Conservation (phyloP, 2,329 filamentous ascomycete species). For the Aspergillus texensis region DNA sequence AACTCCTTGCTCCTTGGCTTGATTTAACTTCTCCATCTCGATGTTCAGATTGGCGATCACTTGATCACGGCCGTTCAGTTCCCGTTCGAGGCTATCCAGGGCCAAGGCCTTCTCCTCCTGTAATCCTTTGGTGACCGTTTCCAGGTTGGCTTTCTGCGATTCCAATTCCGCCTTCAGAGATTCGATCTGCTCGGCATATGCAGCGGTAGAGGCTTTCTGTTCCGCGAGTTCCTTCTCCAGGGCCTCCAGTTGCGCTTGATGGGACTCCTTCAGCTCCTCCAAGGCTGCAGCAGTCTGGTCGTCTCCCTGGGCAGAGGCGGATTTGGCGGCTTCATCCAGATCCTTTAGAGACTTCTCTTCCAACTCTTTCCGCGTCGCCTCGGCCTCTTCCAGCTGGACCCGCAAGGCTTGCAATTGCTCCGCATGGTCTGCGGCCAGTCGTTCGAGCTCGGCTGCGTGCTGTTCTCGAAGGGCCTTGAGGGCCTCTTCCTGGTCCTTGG, state of each 20-base stretch:
- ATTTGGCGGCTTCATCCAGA: constrained; percentile 41
- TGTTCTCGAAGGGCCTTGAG: constrained; percentile 32
- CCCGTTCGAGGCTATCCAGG: constrained; percentile 33
- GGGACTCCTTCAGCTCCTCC: constrained; percentile 40
- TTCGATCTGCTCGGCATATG: constrained; percentile 33
- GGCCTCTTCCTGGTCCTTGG: constrained; percentile 25
- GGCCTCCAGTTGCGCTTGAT: constrained; percentile 39
- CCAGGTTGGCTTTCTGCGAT: constrained; percentile 30
- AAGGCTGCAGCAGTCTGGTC: constrained; percentile 37
- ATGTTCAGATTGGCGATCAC: constrained; percentile 43
- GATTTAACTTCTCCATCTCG: constrained; percentile 39
- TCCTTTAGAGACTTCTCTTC: constrained; percentile 41
- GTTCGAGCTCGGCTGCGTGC: constrained; percentile 37
- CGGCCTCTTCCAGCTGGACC: constrained; percentile 38
- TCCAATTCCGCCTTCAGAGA: constrained; percentile 36
- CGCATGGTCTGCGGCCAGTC: constrained; percentile 34
- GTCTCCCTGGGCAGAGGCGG: constrained; percentile 40
- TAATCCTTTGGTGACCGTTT: constrained; percentile 28
- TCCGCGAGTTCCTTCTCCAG: constrained; percentile 38
- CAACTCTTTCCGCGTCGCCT: constrained; percentile 39
- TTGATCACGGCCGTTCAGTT: constrained; percentile 40
- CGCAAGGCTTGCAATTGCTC: constrained; percentile 38
- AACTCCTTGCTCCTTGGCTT: constrained; percentile 40
- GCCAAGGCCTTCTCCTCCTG: constrained; percentile 36
- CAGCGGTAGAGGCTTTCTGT: constrained; percentile 34